A percentile compares a stretch with the other conserved stretches of the same genome.
phyloP scores from a whole-genome alignment of 179 eudicot species.

The Corrigiola litoralis region DNA sequence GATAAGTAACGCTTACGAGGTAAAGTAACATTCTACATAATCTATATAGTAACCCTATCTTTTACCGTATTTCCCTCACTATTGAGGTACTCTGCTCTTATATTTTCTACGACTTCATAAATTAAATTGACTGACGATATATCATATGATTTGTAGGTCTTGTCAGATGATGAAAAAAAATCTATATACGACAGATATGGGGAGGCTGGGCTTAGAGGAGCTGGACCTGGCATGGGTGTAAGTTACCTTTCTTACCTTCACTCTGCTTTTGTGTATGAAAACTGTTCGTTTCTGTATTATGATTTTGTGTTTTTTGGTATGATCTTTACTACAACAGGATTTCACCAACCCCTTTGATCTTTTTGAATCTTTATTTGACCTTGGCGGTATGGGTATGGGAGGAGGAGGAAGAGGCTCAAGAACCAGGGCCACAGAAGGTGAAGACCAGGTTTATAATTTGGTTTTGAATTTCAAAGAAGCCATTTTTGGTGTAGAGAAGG shows the following conservation, averaged over 20 bases:
- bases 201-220: slow-evolving; percentile 97
- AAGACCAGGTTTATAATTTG: slow-evolving; percentile 78
- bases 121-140: not conserved
- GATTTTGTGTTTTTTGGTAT: slow-evolving; percentile 3
- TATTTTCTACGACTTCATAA: not conserved
- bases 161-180: slow-evolving; percentile 96
- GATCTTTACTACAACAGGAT: slow-evolving; percentile 45
- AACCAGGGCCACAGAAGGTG: slow-evolving; percentile 74
- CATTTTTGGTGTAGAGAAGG: slow-evolving; percentile 84
- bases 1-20: slow-evolving; percentile 95
- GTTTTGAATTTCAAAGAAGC: slow-evolving; percentile 86
- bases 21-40: slow-evolving; percentile 10
- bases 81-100: not conserved
- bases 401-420: slow-evolving; percentile 77
- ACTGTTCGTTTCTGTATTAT: not conserved
- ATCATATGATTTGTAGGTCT: slow-evolving; percentile 46
- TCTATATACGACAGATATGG: slow-evolving; percentile 90
- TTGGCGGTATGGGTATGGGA: slow-evolving; percentile 60
- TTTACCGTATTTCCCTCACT: not conserved
- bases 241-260: slow-evolving; percentile 22
- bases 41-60: not conserved
- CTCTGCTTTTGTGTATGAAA: not conserved
- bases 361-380: slow-evolving; percentile 78
- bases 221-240: slow-evolving; percentile 85
- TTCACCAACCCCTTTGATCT: slow-evolving; percentile 88